phyloP scores from a whole-genome alignment of 306 rosid genomes.

The Lathyrus sativus region DNA sequence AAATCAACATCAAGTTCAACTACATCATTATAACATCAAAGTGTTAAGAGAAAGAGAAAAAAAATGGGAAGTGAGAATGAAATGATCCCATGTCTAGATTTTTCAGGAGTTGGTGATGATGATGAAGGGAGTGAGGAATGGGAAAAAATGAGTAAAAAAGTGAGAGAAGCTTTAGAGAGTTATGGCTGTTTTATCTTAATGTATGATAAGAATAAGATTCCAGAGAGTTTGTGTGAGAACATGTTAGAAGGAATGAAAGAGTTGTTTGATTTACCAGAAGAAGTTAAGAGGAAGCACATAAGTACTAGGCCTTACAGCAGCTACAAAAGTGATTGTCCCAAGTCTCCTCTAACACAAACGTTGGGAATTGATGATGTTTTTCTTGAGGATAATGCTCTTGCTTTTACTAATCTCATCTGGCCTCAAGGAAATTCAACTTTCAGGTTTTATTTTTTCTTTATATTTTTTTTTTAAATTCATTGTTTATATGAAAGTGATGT shows the following conservation, averaged over 20 bases:
- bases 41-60: not conserved
- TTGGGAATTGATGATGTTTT: slow-evolving; percentile 54
- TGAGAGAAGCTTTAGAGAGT: slow-evolving; percentile 54
- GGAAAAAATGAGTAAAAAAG: slow-evolving; percentile 46
- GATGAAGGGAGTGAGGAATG: slow-evolving; percentile 45
- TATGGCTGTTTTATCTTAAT: slow-evolving; percentile 39
- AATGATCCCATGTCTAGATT: slow-evolving; percentile 37
- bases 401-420: slow-evolving; percentile 71
- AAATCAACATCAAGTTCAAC: not conserved
- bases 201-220: slow-evolving; percentile 14
- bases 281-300: slow-evolving; percentile 50
- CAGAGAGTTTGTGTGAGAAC: slow-evolving; percentile 30
- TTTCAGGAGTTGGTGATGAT: slow-evolving; percentile 22
- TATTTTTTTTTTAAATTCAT: no score
- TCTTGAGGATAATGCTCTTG: slow-evolving; percentile 3
- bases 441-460: slow-evolving; percentile 37
- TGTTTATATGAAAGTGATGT: no score
- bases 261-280: slow-evolving; percentile 61
- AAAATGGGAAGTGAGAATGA: slow-evolving; percentile 15
- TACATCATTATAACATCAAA: slow-evolving; percentile 8
- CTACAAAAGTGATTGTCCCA: slow-evolving; percentile 45
- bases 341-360: slow-evolving; percentile 47
- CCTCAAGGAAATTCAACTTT: slow-evolving; percentile 53
- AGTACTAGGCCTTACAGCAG: slow-evolving; percentile 46
- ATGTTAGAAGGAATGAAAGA: slow-evolving; percentile 41